Evolutionary conservation across 805 yeast species (phyloP).

Genomic region (Cyberlindnera subsufficiens): DNA sequence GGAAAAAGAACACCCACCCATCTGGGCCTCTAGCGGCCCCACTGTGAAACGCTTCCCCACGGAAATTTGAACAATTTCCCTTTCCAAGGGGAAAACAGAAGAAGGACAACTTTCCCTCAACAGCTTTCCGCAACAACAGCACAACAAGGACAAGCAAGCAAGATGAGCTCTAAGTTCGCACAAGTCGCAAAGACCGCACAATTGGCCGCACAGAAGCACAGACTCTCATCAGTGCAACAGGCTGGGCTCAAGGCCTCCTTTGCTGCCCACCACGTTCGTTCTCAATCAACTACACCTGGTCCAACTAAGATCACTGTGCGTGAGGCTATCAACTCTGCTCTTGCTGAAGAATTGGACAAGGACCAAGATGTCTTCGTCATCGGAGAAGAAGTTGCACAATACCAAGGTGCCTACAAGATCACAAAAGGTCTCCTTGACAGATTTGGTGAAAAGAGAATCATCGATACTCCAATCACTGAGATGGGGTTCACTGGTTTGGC

Average conservation of each 20-base stretch:
- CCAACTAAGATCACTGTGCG: constrained; percentile 68
- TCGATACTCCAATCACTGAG: constrained; percentile 96
- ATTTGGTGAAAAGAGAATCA: constrained; percentile 63
- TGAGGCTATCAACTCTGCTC: constrained; percentile 91
- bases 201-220: constrained; percentile 7
- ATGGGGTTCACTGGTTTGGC: constrained; percentile 97
- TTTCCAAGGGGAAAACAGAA: too few species aligned
- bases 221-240: constrained; percentile 3
- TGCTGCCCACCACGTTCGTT: constrained; percentile 6
- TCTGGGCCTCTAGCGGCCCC: too few species aligned
- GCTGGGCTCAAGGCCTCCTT: constrained; percentile 5
- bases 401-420: constrained; percentile 98
- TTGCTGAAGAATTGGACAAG: constrained; percentile 96
- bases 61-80: too few species aligned
- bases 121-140: too few species aligned
- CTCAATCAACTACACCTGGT: constrained; percentile 7
- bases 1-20: too few species aligned
- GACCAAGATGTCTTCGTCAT: constrained; percentile 90
- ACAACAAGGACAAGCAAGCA: neutral
- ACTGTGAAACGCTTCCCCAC: too few species aligned
- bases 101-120: too few species aligned
- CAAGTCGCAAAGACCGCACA: constrained; percentile 14
- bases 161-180: constrained; percentile 4
- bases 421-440: constrained; percentile 91
- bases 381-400: constrained; percentile 99